Percentiles rank a stretch among this genome's conserved stretches.
phyloP scores from a whole-genome alignment of 495 filamentous ascomycete genomes.

The Cudoniella acicularis region DNA sequence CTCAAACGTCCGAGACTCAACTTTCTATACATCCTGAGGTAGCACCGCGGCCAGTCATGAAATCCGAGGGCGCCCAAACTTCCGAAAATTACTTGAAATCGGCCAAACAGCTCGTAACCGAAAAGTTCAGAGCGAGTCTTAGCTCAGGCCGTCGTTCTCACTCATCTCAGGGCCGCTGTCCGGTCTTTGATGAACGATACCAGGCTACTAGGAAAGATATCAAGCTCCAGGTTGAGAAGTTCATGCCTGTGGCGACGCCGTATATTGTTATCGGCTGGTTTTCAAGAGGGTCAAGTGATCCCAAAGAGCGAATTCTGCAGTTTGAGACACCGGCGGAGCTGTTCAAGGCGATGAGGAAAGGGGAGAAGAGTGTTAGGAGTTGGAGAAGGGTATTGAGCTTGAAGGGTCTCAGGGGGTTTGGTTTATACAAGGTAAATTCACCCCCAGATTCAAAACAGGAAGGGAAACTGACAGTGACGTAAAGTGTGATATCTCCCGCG shows the following conservation, averaged over 20 bases:
- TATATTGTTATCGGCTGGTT: slow-evolving; percentile 25
- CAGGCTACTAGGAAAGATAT: slow-evolving; percentile 18
- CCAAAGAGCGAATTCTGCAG: slow-evolving; percentile 14
- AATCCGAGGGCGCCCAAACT: neutral
- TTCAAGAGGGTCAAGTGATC: slow-evolving; percentile 4
- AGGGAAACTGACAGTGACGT: neutral
- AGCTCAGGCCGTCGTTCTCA: slow-evolving; percentile 1
- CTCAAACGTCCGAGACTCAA: slow-evolving; percentile 1
- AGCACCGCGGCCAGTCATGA: neutral
- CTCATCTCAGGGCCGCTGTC: slow-evolving; percentile 5
- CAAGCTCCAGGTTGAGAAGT: slow-evolving; percentile 11
- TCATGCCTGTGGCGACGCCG: slow-evolving; percentile 10
- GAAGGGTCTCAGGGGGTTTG: slow-evolving; percentile 20
- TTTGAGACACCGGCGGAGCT: slow-evolving; percentile 11
- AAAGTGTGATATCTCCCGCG: slow-evolving; percentile 21
- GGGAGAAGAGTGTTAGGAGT: slow-evolving; percentile 14
- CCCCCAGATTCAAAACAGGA: neutral
- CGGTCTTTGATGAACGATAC: slow-evolving; percentile 7
- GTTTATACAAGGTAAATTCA: slow-evolving; percentile 17
- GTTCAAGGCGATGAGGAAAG: slow-evolving; percentile 14
- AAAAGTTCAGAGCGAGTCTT: neutral
- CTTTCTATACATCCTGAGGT: too few relatives aligned
- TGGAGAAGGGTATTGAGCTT: slow-evolving; percentile 6
- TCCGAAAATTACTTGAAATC: neutral
- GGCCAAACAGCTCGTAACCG: neutral